These are phyloP conservation scores for Geotrichum phurueaensis DNA, from an alignment of 1,139 yeast species.

Conservation along the genomic window DNA sequence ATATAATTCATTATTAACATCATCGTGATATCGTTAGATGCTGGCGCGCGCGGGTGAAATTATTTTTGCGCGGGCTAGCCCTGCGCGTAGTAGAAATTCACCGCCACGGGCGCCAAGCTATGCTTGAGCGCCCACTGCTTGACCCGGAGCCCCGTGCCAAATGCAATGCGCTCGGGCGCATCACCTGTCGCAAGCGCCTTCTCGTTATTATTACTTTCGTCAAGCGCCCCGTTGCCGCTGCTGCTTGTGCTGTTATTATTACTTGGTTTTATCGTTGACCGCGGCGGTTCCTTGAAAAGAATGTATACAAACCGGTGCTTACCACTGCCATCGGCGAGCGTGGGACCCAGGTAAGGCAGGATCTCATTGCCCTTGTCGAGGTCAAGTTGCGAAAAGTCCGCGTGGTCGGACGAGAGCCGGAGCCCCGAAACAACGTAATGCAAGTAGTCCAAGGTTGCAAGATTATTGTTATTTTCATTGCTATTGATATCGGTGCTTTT, in stretches of 20 bases:
- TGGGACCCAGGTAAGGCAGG: constrained; percentile 66
- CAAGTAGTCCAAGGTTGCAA: constrained; percentile 76
- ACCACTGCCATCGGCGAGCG: constrained; percentile 78
- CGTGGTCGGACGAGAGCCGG: constrained; percentile 37
- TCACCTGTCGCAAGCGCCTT: background rate
- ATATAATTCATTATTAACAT: background rate
- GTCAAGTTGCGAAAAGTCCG: constrained; percentile 36
- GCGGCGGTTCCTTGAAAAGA: constrained; percentile 55
- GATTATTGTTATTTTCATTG: background rate
- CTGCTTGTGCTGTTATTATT: background rate
- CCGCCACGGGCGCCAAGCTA: constrained; percentile 59
- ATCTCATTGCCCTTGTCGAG: constrained; percentile 32
- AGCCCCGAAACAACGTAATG: constrained; percentile 72
- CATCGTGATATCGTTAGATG: background rate
- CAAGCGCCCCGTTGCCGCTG: constrained; percentile 51
- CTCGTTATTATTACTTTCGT: constrained; percentile 78
- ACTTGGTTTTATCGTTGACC: background rate
- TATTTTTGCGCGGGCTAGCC: constrained; percentile 41
- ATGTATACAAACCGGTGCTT: constrained; percentile 76
- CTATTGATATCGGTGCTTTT: constrained; percentile 41
- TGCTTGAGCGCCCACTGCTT: constrained; percentile 68
- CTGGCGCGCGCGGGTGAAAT: background rate
- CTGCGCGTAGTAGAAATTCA: constrained; percentile 76
- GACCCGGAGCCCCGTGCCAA: constrained; percentile 83
- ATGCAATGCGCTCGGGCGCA: constrained; percentile 55